Base-by-base conservation (phyloP, 108 stramenopile species). In the Aureococcus anophagefferens region DNA sequence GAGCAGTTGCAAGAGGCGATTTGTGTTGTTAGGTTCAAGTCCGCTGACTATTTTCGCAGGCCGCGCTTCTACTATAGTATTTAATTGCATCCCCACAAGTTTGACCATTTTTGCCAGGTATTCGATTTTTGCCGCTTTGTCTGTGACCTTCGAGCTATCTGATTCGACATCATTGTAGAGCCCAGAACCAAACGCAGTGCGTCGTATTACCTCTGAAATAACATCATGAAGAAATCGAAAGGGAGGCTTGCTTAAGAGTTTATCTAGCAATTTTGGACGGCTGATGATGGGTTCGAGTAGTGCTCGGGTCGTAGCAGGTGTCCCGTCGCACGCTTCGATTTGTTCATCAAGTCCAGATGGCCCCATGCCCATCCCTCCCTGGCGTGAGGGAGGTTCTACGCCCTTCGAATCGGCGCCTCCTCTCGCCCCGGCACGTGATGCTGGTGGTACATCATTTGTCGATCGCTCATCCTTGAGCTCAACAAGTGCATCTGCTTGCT, bases 201-300 rank as follows among this genome's bases (percentile, higher is more conserved):
- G 74, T 25, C 51, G 35, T 0, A 67, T 80, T 45, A 90, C 74
- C 40, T 75, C 87, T n/a, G 83, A 80, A 29, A 92, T 67, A 59
- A 92, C 64, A 73, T 92, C 91, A 75, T 90, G 88, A 15, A 92
- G 68, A 66, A 90, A 92, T 30, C 91, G 87, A 78, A 92, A 90
- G 25, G 91, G 91, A 5, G 91, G 89, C 68, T 87, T 88, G 40
- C 73, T 65, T n/a, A 92, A 74, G 9, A 92, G 86, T 71, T 90
- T 89, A 35, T 89, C 89, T 14, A 86, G 65, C 36, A 87, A 77
- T 69, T 88, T 92, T 25, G 91, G 91, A 78, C 89, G 89, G 59
- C 74, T 32, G 59, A 89, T 64, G 62, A 89, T 66, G 4, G 63
- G 68, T 21, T 76, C 79, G 44, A 89, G 74, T 76, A 84, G 65